Evolutionary conservation across 169 alveolate species (phyloP).

Genomic region (Eimeria falciformis): DNA sequence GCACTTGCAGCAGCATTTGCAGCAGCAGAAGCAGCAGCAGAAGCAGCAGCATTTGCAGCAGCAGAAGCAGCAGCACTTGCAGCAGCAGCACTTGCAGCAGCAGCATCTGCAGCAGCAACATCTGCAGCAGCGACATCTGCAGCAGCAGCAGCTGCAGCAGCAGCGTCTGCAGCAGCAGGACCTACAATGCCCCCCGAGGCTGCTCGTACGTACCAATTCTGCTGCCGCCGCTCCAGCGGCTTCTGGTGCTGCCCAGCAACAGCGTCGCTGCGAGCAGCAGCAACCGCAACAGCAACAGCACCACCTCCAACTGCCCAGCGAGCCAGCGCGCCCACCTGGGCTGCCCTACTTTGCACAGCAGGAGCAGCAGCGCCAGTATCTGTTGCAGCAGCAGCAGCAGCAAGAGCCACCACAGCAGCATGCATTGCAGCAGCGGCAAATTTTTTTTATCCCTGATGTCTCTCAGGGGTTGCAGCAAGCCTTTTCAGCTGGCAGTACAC

Average conservation of each 20-base stretch:
- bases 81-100: too few relatives aligned
- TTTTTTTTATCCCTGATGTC: not conserved
- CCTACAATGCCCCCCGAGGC: too few relatives aligned
- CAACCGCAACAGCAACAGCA: slow-evolving; percentile 17
- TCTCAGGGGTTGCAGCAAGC: not conserved
- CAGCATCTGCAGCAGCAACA: too few relatives aligned
- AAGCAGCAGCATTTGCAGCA: too few relatives aligned
- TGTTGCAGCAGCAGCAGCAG: slow-evolving; percentile 32
- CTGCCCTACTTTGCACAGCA: not conserved
- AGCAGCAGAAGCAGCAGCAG: too few relatives aligned
- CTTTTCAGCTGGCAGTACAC: not conserved
- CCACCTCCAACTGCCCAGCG: not conserved
- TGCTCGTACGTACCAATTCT: too few relatives aligned
- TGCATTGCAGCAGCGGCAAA: too few relatives aligned
- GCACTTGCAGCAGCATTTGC: too few relatives aligned
- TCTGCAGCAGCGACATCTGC: too few relatives aligned
- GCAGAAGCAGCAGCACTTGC: too few relatives aligned
- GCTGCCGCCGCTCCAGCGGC: slow-evolving; percentile 1
- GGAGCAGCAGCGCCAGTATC: not conserved
- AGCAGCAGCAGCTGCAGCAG: slow-evolving; percentile 22
- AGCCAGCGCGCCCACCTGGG: not conserved
- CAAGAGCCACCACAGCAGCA: not conserved
- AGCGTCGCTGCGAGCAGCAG: slow-evolving; percentile 1
- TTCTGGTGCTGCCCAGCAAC: not conserved
- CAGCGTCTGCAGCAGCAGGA: too few relatives aligned